These are phyloP conservation scores for Cardiospermum halicacabum DNA, from an alignment of 345 rosid species.

Conservation along the genomic window DNA sequence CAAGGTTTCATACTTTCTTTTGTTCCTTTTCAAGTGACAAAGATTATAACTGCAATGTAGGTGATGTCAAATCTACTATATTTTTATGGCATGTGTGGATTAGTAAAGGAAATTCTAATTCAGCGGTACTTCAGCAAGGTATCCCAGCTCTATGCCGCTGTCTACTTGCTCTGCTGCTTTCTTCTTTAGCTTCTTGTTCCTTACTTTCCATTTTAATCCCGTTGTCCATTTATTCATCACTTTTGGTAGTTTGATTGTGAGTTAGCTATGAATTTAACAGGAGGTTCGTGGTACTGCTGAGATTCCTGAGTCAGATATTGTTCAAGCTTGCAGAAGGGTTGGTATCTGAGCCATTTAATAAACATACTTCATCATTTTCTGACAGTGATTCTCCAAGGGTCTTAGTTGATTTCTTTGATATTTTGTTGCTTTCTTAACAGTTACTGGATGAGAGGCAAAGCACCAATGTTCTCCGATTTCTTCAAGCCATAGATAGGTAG, in stretches of 20 bases:
- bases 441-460: conserved; percentile 87
- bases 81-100: conserved; percentile 86
- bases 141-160: background rate
- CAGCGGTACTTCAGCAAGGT: conserved; percentile 98
- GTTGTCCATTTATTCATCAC: background rate
- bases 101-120: conserved; percentile 72
- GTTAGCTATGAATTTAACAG: conserved; percentile 33
- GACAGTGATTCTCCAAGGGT: background rate
- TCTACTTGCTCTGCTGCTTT: no score
- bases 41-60: conserved; percentile 24
- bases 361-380: background rate
- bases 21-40: background rate
- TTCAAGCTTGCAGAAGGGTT: conserved; percentile 86
- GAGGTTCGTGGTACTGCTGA: conserved; percentile 84
- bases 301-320: conserved; percentile 88
- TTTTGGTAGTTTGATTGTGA: conserved; percentile 6
- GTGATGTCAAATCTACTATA: conserved; percentile 70
- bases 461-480: conserved; percentile 55
- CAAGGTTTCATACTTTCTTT: background rate
- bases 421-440: conserved; percentile 35
- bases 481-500: conserved; percentile 63
- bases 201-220: background rate
- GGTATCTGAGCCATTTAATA: conserved; percentile 16
- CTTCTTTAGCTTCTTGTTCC: no score
- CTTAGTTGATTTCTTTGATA: conserved; percentile 2